Percentiles rank a stretch among this genome's conserved stretches.
Conservation (phyloP, 1,284 basidiomycete genomes). For the Ganoderma multipileum region DNA sequence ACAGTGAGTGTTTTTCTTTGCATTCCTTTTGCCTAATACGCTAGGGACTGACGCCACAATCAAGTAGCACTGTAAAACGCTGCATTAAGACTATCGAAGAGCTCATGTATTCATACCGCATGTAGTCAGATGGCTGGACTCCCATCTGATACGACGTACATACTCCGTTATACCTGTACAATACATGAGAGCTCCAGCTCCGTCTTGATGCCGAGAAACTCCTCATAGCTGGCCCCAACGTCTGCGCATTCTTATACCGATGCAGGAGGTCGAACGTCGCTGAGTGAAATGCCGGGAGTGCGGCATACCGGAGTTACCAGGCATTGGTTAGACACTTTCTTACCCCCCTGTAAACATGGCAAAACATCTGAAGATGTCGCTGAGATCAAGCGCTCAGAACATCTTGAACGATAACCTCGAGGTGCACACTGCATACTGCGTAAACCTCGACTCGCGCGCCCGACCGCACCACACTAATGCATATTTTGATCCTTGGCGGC, state of each 20-base stretch:
- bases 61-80: conserved; percentile 27
- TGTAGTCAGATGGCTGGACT: conserved; percentile 16
- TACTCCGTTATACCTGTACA: conserved; percentile 7
- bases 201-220: conserved; percentile 15
- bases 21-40: neutral
- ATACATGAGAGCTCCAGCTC: conserved; percentile 24
- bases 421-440: neutral
- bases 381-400: neutral
- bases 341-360: too few relatives aligned
- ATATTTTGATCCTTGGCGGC: conserved; percentile 51
- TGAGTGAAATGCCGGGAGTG: too few relatives aligned
- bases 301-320: too few relatives aligned
- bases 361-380: neutral
- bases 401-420: neutral
- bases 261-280: too few relatives aligned
- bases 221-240: neutral
- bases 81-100: conserved; percentile 1
- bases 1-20: neutral
- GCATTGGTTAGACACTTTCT: too few relatives aligned
- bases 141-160: conserved; percentile 9
- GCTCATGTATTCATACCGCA: conserved; percentile 4
- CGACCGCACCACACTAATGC: conserved; percentile 27
- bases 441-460: neutral
- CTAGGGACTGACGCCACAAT: neutral
- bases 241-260: neutral